These are phyloP conservation scores for Nemania serpens DNA, from an alignment of 2,329 filamentous ascomycete species.

Conservation along the genomic window DNA sequence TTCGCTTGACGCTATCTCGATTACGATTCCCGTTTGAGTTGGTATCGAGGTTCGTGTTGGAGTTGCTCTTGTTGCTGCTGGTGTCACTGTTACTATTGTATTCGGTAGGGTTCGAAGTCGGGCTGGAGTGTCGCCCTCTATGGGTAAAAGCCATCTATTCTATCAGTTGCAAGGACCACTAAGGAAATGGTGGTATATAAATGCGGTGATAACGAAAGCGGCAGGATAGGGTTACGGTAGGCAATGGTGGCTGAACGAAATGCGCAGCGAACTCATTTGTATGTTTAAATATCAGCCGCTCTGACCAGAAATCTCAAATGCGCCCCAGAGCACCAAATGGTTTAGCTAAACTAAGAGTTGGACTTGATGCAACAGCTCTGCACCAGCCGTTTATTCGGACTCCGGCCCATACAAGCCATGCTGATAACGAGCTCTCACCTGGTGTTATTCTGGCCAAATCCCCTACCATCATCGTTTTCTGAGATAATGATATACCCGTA, in stretches of 20 bases:
- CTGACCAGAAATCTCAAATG: conserved; percentile 4
- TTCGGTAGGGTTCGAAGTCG: conserved; percentile 4
- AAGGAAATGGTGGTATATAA: background rate
- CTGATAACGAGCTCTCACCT: background rate
- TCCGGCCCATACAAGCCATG: background rate
- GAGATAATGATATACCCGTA: conserved; percentile 4
- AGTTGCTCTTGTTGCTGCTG: conserved; percentile 8
- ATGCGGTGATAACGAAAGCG: background rate
- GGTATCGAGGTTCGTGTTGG: background rate
- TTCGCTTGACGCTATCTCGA: conserved; percentile 6
- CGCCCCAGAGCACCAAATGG: background rate
- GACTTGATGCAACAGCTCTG: conserved; percentile 1
- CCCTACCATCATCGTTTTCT: background rate
- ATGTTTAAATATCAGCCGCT: background rate
- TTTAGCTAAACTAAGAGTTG: background rate
- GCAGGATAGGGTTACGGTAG: conserved; percentile 1
- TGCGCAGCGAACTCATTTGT: background rate
- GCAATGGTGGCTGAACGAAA: background rate
- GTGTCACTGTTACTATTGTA: conserved; percentile 11
- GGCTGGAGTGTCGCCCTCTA: conserved; percentile 5
- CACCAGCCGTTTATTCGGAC: conserved; percentile 6
- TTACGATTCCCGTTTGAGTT: background rate
- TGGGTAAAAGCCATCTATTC: conserved; percentile 12
- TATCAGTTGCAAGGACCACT: background rate
- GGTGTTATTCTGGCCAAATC: background rate